Conservation (phyloP, 192 early-diverging fungal species). For the Podila verticillata region DNA sequence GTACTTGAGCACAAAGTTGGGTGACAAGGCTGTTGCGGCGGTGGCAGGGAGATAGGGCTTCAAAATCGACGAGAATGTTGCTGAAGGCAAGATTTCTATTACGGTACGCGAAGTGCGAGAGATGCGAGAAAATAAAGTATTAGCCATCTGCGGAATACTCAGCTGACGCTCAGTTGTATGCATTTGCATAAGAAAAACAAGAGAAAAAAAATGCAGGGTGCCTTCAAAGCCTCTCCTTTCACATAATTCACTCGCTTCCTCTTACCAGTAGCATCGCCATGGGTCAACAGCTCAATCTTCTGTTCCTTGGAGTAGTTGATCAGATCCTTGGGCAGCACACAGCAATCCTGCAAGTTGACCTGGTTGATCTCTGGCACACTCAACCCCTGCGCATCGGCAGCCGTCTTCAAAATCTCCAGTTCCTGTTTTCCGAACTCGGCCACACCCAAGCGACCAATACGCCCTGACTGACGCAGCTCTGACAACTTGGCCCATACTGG, state of each 20-base stretch:
- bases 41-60: conserved; percentile 25
- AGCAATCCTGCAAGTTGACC: conserved; percentile 58
- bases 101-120: not conserved
- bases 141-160: not conserved
- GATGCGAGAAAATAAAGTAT: not conserved
- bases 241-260: too few relatives aligned
- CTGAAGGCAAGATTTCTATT: conserved; percentile 55
- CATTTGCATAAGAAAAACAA: not conserved
- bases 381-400: conserved; percentile 16
- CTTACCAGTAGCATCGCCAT: conserved; percentile 58
- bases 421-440: conserved; percentile 55
- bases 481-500: conserved; percentile 41
- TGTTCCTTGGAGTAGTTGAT: conserved; percentile 55
- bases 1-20: conserved; percentile 66
- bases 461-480: conserved; percentile 34
- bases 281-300: conserved; percentile 54
- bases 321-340: conserved; percentile 56
- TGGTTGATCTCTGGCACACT: conserved; percentile 60
- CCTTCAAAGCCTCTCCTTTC: too few relatives aligned
- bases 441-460: conserved; percentile 55
- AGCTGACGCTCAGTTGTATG: not conserved
- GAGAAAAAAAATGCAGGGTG: conserved; percentile 2
- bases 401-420: conserved; percentile 39
- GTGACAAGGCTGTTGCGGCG: conserved; percentile 14
- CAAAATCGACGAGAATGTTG: conserved; percentile 51